Base-by-base conservation (phyloP, 306 rosid species). In the Citrullus mucosospermus region DNA sequence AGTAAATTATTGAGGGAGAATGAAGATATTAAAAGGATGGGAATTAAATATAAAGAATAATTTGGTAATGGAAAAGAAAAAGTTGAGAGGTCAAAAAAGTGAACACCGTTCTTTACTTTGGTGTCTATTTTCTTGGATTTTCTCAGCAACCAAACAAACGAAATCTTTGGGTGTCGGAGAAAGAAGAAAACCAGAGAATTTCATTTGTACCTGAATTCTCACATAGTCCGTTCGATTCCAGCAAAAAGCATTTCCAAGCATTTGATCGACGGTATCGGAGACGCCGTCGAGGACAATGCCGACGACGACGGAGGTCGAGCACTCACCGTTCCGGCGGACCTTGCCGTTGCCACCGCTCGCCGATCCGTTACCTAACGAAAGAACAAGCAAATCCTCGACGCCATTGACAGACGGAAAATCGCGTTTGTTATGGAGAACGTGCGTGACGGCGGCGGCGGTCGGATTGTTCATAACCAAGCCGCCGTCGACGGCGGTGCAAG, bases 391-490 rank as follows among this genome's bases (percentile, higher is more conserved):
- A 80, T 95, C 99, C 80, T 91, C 97, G 9, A 95, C 96, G 78
- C 93, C 88, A 73, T 83, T 92, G 3, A 88, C 96, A 22, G 90
- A 54, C 8, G 99, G 99, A 32, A 95, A 95, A 72, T 95, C 96
- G 11, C 97, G 99, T 83, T 92, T 92, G 88, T 92, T 95, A 82
- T 92, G 94, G 28, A 95, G 92, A 46, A 87, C 99, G 85, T 95
- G 99, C 20, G 97, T 95, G 9, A 95, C 97, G 0, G 97, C 96
- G 0, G 99, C 99, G 2, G 97, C 92, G 17, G 99, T 86, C 0
- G 99, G 97, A 61, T 95, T 95, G 87, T 95, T 95, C 99, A 95
- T 95, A 7, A 95, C 99, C 12, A 95, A 83, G 5, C 99, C 97
- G 7, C 97, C 99, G 89, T 92, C 97, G 0, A 95, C 83, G 83